These are phyloP conservation scores for Skeletonema menzelii DNA, from an alignment of 108 stramenopile genomes.

Conservation along the genomic window DNA sequence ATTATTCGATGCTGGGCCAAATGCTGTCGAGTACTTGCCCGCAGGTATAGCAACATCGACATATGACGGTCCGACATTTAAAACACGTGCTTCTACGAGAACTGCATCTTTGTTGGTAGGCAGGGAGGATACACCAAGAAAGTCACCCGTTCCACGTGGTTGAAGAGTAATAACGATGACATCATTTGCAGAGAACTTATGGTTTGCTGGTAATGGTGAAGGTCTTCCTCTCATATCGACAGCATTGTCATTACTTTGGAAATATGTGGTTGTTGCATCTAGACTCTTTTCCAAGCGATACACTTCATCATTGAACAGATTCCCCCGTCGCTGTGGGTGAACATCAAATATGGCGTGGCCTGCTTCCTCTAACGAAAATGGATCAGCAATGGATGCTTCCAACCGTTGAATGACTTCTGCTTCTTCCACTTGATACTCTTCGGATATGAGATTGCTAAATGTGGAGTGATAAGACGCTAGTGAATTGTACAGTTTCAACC, in stretches of 20 bases:
- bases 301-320: slow-evolving; percentile 85
- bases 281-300: slow-evolving; percentile 74
- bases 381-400: slow-evolving; percentile 72
- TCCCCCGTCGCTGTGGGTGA: slow-evolving; percentile 73
- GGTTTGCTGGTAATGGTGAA: slow-evolving; percentile 63
- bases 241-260: slow-evolving; percentile 4
- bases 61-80: slow-evolving; percentile 74
- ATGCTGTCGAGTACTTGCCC: slow-evolving; percentile 69
- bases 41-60: slow-evolving; percentile 72
- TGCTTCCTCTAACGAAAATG: slow-evolving; percentile 59
- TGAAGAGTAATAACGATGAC: slow-evolving; percentile 79
- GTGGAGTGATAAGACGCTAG: slow-evolving; percentile 74
- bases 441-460: slow-evolving; percentile 66
- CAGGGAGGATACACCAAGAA: slow-evolving; percentile 52
- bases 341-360: slow-evolving; percentile 80
- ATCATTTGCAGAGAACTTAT: slow-evolving; percentile 82
- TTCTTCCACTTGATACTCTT: slow-evolving; percentile 81
- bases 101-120: slow-evolving; percentile 64
- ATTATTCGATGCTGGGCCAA: slow-evolving; percentile 84
- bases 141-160: slow-evolving; percentile 83
- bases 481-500: slow-evolving; percentile 70
- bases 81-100: slow-evolving; percentile 68
- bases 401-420: slow-evolving; percentile 72
- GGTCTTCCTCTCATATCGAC: neutral
- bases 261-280: slow-evolving; percentile 70